A percentile compares a stretch with the other conserved stretches of the same genome.
Conservation (phyloP, 805 yeast genomes). For the Nakazawaea molendinolei region DNA sequence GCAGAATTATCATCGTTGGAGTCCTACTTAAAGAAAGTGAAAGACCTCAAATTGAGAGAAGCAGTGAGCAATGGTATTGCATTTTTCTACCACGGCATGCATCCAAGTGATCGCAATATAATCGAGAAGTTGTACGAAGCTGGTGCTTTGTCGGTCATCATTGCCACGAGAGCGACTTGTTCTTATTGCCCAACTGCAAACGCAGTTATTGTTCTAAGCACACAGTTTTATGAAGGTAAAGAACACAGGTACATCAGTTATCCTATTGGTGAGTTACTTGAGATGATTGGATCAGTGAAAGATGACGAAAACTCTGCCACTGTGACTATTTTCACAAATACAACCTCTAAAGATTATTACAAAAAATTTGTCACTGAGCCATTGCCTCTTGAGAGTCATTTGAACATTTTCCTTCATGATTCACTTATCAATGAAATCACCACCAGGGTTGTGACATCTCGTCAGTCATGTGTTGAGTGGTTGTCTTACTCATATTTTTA, state of each 20-base stretch:
- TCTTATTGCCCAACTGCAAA: conserved; percentile 43
- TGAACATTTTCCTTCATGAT: conserved; percentile 57
- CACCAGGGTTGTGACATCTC: conserved; percentile 49
- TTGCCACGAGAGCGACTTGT: conserved; percentile 57
- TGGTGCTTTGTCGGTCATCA: conserved; percentile 47
- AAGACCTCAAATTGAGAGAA: conserved; percentile 39
- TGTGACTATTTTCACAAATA: conserved; percentile 51
- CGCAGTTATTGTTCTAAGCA: conserved; percentile 59
- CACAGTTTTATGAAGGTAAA: conserved; percentile 63
- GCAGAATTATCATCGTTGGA: conserved; percentile 32
- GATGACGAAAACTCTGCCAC: conserved; percentile 27
- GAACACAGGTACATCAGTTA: conserved; percentile 71
- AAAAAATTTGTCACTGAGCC: conserved; percentile 66
- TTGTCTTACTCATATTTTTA: conserved; percentile 78
- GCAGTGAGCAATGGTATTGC: conserved; percentile 59
- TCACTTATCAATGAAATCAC: conserved; percentile 69
- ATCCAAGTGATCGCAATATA: conserved; percentile 40
- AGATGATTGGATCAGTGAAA: conserved; percentile 46
- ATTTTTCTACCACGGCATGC: conserved; percentile 51
- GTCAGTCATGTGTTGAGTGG: conserved; percentile 91
- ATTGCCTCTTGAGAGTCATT: conserved; percentile 76
- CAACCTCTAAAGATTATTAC: conserved; percentile 54
- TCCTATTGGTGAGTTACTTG: conserved; percentile 53
- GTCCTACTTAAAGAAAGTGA: conserved; percentile 34
- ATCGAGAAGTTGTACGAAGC: conserved; percentile 45